Evolutionary conservation across 2,329 filamentous ascomycete species (phyloP), one percentile per base, ranked within the genome.

Genomic region (Fusarium sp.): DNA sequence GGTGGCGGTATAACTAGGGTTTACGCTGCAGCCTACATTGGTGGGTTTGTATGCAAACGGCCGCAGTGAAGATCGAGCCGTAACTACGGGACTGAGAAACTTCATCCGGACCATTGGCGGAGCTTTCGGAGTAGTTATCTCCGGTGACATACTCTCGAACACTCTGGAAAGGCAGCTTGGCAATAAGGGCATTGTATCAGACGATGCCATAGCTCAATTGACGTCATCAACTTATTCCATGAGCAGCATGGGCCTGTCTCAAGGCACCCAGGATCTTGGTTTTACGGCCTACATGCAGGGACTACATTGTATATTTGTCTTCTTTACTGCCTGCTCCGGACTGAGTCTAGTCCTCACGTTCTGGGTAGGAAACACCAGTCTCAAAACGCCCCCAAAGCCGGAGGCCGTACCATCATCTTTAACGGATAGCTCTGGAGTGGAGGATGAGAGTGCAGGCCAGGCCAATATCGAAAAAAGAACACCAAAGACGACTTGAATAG

Each of bases 311-410:
- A 25, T 19, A 5, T 56, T 56, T 11, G 20, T 56, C 7, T 52
- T 56, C 7, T 56, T 56, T 19, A 56, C 46, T 7, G 43, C 23
- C 10, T 54, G 51, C 14, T 30, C 51, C 7, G 51, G 43, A 11
- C 14, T 49, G 5, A 49, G 51, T n/a, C 32, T 54, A 9, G 2
- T 54, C 22, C n/a, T 54, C 10, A 54, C 51, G 10, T 49, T 49
- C 6, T 54, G 51, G 43, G 51, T 54, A 22, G 51, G 43, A 11
- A 54, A 54, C 32, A 54, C 30, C 7, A 54, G 43, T 20, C 51
- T 54, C n/a, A 54, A 49, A 39, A n/a, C 43, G 6, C 22, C 43
- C 0, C 1, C 23, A 7, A 54, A 25, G 11, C 7, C 4, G 3
- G 19, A 19, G 7, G n/a, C 23, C 17, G n/a, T 3, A 10, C 8